phyloP scores from a whole-genome alignment of 441 rosid species.

The Adansonia grandidieri region DNA sequence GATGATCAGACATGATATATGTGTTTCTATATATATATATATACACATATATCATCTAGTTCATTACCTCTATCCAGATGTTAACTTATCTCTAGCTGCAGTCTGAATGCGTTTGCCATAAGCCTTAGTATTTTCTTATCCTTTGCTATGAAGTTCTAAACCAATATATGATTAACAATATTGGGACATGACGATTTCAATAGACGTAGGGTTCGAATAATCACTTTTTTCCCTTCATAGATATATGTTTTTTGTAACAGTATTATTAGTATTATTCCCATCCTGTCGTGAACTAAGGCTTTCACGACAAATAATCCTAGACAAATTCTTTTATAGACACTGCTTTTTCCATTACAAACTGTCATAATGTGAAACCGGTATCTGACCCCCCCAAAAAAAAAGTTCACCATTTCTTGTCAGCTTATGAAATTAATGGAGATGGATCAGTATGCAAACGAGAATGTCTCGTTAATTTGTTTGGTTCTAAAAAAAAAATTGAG shows the following conservation, averaged over 20 bases:
- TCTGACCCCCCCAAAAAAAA: neutral
- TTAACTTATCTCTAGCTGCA: neutral
- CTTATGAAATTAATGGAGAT: neutral
- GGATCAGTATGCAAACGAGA: neutral
- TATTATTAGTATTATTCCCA: neutral
- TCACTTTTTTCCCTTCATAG: too few species aligned
- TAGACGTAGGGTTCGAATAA: too few species aligned
- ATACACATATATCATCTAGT: too few species aligned
- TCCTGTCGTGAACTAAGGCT: slow-evolving; percentile 11
- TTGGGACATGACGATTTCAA: too few species aligned
- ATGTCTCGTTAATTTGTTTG: slow-evolving; percentile 14
- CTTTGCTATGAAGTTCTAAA: neutral
- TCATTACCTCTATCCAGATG: neutral
- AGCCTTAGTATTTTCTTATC: neutral
- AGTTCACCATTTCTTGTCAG: slow-evolving; percentile 6
- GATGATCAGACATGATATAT: neutral
- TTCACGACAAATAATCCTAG: neutral
- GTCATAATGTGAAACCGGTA: neutral
- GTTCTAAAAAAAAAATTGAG: neutral
- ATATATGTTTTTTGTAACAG: too few species aligned
- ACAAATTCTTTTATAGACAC: slow-evolving; percentile 11
- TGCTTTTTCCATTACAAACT: slow-evolving; percentile 6
- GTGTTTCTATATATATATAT: too few species aligned
- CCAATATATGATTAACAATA: too few species aligned
- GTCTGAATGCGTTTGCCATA: neutral